Evolutionary conservation across 805 yeast species (phyloP).

Genomic region (Kregervanrija fluxuum): DNA sequence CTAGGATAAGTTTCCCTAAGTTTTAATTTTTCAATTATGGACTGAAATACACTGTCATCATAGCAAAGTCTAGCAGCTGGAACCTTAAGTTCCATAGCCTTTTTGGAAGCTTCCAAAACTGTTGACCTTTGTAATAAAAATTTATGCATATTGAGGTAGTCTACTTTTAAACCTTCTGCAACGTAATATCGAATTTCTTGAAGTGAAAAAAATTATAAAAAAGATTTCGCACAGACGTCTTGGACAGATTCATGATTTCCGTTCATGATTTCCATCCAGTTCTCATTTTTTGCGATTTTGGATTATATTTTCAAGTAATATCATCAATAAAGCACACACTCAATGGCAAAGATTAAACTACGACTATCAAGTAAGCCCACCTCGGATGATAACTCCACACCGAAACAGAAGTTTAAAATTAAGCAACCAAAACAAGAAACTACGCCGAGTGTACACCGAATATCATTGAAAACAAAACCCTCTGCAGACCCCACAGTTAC

Average conservation of each 20-base stretch:
- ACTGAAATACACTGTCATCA: conserved; percentile 14
- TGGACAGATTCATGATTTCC: too few species aligned
- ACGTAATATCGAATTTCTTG: too few species aligned
- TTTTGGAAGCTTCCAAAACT: conserved; percentile 3
- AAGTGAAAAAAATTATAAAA: too few species aligned
- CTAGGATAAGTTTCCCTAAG: conserved; percentile 31
- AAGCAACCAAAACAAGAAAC: conserved; percentile 15
- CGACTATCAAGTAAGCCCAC: background rate
- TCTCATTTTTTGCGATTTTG: too few species aligned
- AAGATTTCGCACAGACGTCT: too few species aligned
- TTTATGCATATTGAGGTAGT: conserved; percentile 8
- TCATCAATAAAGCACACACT: background rate
- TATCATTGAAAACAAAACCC: too few species aligned
- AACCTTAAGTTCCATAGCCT: background rate
- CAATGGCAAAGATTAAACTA: background rate
- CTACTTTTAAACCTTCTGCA: too few species aligned
- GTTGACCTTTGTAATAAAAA: conserved; percentile 5
- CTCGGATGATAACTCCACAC: background rate
- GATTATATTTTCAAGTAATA: too few species aligned
- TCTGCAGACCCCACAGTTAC: background rate
- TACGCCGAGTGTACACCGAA: background rate
- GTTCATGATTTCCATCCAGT: too few species aligned
- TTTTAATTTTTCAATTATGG: conserved; percentile 40
- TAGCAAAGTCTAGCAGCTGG: conserved; percentile 11
- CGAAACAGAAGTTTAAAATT: conserved; percentile 20